Evolutionary conservation across 495 filamentous ascomycete species (phyloP).

Genomic region (Copromyces sp.): DNA sequence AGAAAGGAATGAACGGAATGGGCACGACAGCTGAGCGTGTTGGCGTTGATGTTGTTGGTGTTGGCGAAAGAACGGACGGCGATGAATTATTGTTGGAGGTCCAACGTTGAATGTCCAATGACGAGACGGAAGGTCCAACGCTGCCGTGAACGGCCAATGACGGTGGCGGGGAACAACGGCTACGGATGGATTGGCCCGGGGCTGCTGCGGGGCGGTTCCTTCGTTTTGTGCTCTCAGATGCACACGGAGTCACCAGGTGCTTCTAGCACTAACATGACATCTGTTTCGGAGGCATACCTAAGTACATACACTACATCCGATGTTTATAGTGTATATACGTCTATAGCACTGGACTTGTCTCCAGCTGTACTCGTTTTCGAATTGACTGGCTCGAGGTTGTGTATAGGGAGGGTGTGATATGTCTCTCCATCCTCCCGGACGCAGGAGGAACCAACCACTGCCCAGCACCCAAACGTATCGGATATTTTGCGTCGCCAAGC

Average conservation of each 20-base stretch:
- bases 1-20: neutral
- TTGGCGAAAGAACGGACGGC: neutral
- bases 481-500: neutral
- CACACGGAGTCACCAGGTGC: neutral
- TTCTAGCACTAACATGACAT: neutral
- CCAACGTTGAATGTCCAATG: neutral
- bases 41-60: neutral
- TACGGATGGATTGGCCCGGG: neutral
- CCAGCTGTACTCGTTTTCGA: neutral
- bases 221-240: neutral
- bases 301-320: neutral
- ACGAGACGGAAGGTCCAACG: neutral
- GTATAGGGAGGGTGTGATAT: neutral
- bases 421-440: neutral
- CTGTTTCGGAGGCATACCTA: neutral
- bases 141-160: neutral
- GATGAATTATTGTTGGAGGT: neutral
- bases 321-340: neutral
- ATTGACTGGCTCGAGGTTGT: neutral
- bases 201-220: neutral
- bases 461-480: neutral
- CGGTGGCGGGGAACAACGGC: neutral
- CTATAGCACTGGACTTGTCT: neutral
- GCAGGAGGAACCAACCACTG: neutral
- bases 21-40: neutral